Evolutionary conservation across 805 yeast genomes (phyloP).

Genomic region (Myxozyma nipponensis): DNA sequence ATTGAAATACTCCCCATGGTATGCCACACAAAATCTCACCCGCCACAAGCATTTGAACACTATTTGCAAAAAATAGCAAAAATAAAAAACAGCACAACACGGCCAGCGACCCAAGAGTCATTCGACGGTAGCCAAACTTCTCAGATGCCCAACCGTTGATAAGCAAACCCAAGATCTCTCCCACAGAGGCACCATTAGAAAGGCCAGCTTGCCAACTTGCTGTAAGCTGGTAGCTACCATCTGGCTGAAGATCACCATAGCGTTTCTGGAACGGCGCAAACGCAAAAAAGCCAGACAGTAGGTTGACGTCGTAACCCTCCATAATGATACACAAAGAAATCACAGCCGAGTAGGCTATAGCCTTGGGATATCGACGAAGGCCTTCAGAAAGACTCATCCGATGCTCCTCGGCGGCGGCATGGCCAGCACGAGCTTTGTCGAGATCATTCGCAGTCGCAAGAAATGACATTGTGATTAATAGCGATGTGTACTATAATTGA

Average conservation of each 20-base stretch:
- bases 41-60: slow-evolving; percentile 38
- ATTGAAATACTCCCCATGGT: slow-evolving; percentile 55
- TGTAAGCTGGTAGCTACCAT: slow-evolving; percentile 21
- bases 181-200: slow-evolving; percentile 37
- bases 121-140: slow-evolving; percentile 46
- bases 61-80: slow-evolving; percentile 49
- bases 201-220: slow-evolving; percentile 35
- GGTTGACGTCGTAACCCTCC: slow-evolving; percentile 49
- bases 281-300: slow-evolving; percentile 44
- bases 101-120: slow-evolving; percentile 40
- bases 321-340: slow-evolving; percentile 45
- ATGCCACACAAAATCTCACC: slow-evolving; percentile 43
- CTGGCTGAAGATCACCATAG: slow-evolving; percentile 16
- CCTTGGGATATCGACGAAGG: slow-evolving; percentile 42
- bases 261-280: slow-evolving; percentile 23
- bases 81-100: slow-evolving; percentile 44
- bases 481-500: background rate
- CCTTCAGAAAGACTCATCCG: slow-evolving; percentile 36
- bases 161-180: slow-evolving; percentile 47
- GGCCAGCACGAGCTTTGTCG: slow-evolving; percentile 30
- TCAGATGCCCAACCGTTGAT: slow-evolving; percentile 46
- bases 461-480: background rate
- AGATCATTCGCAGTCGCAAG: no score
- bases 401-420: slow-evolving; percentile 28
- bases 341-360: slow-evolving; percentile 46